These are phyloP conservation scores for Solanum sejunctum DNA, from an alignment of 257 asterid species.

Conservation along the genomic window DNA sequence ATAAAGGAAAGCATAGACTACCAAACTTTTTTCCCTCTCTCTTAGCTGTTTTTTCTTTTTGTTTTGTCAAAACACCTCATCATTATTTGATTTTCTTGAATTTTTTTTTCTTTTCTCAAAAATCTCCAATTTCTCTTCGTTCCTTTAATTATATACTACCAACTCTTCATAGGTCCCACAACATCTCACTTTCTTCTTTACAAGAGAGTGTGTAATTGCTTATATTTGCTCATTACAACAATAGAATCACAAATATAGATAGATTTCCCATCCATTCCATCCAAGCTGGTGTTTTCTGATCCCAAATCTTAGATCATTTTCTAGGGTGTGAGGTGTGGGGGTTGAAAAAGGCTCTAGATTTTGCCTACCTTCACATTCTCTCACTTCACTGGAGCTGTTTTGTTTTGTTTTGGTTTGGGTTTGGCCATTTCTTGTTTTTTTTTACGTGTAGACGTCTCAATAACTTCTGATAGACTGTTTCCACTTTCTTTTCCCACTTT, in stretches of 20 bases:
- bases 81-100: background rate
- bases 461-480: background rate
- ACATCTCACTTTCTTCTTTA: background rate
- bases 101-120: background rate
- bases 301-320: background rate
- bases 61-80: background rate
- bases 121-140: background rate
- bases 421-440: background rate
- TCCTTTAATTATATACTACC: background rate
- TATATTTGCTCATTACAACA: background rate
- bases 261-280: background rate
- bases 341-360: background rate
- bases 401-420: background rate
- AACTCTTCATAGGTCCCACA: background rate
- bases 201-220: background rate
- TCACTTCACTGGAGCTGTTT: background rate
- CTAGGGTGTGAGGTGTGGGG: background rate
- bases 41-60: background rate
- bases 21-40: background rate
- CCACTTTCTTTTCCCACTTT: conserved; percentile 7
- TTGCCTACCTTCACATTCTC: background rate
- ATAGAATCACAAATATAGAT: background rate
- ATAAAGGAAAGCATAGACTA: background rate
- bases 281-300: background rate
- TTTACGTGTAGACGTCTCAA: conserved; percentile 11